These are phyloP conservation scores for Rhodotorula mucilaginosa DNA, from an alignment of 1,284 basidiomycete species.

Conservation along the genomic window DNA sequence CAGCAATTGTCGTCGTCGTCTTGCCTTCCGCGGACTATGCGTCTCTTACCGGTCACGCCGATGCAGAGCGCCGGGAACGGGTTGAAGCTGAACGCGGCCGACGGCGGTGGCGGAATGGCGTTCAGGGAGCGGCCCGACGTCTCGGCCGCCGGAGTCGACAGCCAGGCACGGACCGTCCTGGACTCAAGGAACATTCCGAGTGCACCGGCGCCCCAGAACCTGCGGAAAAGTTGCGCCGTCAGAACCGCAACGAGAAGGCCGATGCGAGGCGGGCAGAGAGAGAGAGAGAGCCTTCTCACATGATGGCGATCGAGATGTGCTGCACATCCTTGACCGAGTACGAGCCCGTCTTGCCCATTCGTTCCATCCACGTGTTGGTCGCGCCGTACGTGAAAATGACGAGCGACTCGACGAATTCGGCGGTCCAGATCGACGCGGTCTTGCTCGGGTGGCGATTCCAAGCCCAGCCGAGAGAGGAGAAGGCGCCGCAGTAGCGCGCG, in stretches of 20 bases:
- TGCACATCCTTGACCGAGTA: constrained; percentile 90
- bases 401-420: constrained; percentile 81
- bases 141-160: constrained; percentile 38
- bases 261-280: neutral
- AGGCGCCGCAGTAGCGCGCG: constrained; percentile 85
- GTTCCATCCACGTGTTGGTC: constrained; percentile 96
- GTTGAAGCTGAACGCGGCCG: constrained; percentile 80
- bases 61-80: constrained; percentile 64
- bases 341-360: constrained; percentile 74
- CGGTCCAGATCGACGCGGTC: constrained; percentile 56
- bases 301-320: constrained; percentile 83
- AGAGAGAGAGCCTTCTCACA: constrained; percentile 52
- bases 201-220: constrained; percentile 94
- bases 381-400: constrained; percentile 87
- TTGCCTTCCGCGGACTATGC: too few species aligned
- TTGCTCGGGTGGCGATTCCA: constrained; percentile 67
- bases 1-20: too few species aligned
- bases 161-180: constrained; percentile 59
- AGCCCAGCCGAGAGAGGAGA: constrained; percentile 86
- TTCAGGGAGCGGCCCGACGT: constrained; percentile 28
- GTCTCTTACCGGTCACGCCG: neutral
- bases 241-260: neutral
- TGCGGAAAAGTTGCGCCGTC: constrained; percentile 50
- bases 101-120: constrained; percentile 62
- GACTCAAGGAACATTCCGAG: constrained; percentile 88